Conservation (phyloP, 352 stramenopile species). For the Phytopythium delawarense region DNA sequence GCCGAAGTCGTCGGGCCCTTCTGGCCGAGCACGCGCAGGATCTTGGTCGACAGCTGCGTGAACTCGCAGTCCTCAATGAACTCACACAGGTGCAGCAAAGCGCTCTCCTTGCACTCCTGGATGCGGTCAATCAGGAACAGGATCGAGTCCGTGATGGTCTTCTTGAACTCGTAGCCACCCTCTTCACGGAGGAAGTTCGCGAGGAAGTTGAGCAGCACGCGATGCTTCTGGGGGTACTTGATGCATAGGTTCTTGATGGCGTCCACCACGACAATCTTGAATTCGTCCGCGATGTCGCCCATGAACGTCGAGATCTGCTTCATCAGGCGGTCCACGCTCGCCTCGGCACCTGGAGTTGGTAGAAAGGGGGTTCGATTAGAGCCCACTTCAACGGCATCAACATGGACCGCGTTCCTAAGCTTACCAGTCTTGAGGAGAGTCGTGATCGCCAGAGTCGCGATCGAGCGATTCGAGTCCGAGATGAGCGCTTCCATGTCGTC, state of each 20-base stretch:
- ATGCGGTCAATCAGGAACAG: constrained; percentile 96
- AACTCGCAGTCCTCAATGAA: constrained; percentile 99
- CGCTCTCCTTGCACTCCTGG: constrained; percentile 96
- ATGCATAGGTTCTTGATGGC: constrained; percentile 97
- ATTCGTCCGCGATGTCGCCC: constrained; percentile 99
- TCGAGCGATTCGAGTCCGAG: constrained; percentile 95
- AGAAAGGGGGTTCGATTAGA: background rate
- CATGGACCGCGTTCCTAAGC: background rate
- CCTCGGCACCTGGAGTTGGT: constrained; percentile 77
- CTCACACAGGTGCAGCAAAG: constrained; percentile 97
- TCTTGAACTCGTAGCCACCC: constrained; percentile 99
- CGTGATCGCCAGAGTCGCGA: constrained; percentile 98
- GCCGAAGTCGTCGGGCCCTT: constrained; percentile 92
- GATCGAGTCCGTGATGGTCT: constrained; percentile 97
- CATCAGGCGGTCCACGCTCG: constrained; percentile 95
- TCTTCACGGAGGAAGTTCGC: constrained; percentile 96
- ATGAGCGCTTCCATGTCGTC: constrained; percentile 98
- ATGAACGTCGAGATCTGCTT: constrained; percentile 99
- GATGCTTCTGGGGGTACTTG: constrained; percentile 98
- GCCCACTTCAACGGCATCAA: background rate
- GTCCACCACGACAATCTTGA: constrained; percentile 99
- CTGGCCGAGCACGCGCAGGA: constrained; percentile 95
- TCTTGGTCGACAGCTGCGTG: constrained; percentile 89
- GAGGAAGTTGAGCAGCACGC: constrained; percentile 97
- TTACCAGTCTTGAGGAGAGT: constrained; percentile 97